A percentile compares a stretch with the other conserved stretches of the same genome.
Conservation (phyloP, 2,329 filamentous ascomycete genomes). For the Fusarium proliferatum region DNA sequence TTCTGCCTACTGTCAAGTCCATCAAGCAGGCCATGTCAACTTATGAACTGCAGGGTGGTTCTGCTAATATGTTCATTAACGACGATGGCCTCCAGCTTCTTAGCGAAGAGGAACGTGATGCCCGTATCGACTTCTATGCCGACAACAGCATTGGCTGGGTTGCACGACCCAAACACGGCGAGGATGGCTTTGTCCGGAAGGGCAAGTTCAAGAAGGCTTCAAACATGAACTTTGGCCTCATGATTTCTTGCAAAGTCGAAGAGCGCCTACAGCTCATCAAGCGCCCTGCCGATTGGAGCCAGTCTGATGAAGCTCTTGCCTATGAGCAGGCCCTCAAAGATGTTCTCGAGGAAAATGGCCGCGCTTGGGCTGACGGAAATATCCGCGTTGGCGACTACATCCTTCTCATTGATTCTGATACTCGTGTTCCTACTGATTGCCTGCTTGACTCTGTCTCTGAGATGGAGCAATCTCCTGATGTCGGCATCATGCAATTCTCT, state of each 20-base stretch:
- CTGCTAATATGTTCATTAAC: slow-evolving; percentile 81
- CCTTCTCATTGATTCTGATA: slow-evolving; percentile 79
- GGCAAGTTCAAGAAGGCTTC: slow-evolving; percentile 79
- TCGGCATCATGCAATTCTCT: slow-evolving; percentile 82
- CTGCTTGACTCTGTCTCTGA: slow-evolving; percentile 83
- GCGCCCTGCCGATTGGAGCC: slow-evolving; percentile 71
- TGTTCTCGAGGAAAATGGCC: slow-evolving; percentile 73
- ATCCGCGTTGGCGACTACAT: slow-evolving; percentile 89
- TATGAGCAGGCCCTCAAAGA: slow-evolving; percentile 74
- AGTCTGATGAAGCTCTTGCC: slow-evolving; percentile 73
- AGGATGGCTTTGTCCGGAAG: slow-evolving; percentile 70
- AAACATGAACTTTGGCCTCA: slow-evolving; percentile 78
- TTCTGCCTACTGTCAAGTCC: slow-evolving; percentile 80
- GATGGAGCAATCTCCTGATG: slow-evolving; percentile 82
- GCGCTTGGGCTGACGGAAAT: slow-evolving; percentile 85
- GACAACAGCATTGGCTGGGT: slow-evolving; percentile 78
- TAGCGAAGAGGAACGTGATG: slow-evolving; percentile 68
- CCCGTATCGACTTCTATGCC: slow-evolving; percentile 74
- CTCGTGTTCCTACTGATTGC: slow-evolving; percentile 80
- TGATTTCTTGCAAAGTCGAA: slow-evolving; percentile 76
- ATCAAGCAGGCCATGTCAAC: slow-evolving; percentile 82
- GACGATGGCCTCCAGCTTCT: slow-evolving; percentile 80
- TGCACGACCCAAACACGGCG: slow-evolving; percentile 71
- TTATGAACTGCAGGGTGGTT: slow-evolving; percentile 82
- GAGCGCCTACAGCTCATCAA: slow-evolving; percentile 70